Evolutionary conservation across 768 basidiomycete species (phyloP).

Genomic region (Auricularia heimuer): DNA sequence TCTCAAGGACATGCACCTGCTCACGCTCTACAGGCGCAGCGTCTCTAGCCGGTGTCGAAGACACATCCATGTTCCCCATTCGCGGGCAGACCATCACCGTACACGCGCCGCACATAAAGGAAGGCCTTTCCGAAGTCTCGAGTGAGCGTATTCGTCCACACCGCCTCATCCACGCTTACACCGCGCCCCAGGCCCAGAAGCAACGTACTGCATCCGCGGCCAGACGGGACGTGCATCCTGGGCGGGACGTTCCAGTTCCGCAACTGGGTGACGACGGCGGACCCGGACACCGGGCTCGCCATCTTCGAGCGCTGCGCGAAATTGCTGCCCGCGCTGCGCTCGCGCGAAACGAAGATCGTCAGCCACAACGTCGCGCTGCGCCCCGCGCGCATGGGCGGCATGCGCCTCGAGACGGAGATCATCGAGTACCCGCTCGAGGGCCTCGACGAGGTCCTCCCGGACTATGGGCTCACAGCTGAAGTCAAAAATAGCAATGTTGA

Average conservation of each 20-base stretch:
- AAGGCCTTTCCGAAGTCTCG: slow-evolving; percentile 18
- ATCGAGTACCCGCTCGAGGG: slow-evolving; percentile 26
- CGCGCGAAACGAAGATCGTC: slow-evolving; percentile 32
- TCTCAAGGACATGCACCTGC: not conserved
- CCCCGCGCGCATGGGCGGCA: slow-evolving; percentile 45
- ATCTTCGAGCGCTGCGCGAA: slow-evolving; percentile 39
- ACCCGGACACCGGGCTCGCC: slow-evolving; percentile 28
- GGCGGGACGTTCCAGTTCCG: slow-evolving; percentile 48
- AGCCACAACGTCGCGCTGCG: slow-evolving; percentile 50
- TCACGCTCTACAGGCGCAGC: slow-evolving; percentile 39
- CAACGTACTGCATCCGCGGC: slow-evolving; percentile 54
- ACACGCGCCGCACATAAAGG: slow-evolving; percentile 52
- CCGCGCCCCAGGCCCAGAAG: slow-evolving; percentile 12
- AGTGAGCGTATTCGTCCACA: not conserved
- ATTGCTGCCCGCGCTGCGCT: slow-evolving; percentile 27
- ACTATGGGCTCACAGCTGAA: not conserved
- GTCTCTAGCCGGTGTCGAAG: slow-evolving; percentile 73
- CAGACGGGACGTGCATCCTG: slow-evolving; percentile 32
- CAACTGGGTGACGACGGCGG: slow-evolving; percentile 42
- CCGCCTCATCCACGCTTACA: not conserved
- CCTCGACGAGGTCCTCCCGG: slow-evolving; percentile 6
- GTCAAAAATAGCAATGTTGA: slow-evolving; percentile 8
- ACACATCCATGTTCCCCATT: slow-evolving; percentile 61
- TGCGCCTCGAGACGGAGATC: slow-evolving; percentile 43
- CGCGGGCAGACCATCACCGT: slow-evolving; percentile 79